Base-by-base conservation (phyloP, 129 eudicot species). In the Saposhnikovia divaricata region DNA sequence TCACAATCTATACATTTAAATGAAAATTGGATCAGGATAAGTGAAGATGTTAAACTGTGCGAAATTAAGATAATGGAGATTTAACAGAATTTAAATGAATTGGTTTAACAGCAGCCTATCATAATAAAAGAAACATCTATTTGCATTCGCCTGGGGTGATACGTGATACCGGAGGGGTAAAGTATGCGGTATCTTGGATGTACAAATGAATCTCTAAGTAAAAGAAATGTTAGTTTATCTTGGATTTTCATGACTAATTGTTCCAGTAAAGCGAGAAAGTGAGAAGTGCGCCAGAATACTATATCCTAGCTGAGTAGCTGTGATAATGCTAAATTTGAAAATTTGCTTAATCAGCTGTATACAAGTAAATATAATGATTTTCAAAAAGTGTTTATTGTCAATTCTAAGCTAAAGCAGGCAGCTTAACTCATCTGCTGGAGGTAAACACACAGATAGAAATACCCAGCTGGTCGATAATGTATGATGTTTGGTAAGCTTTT, bases 1-100 rank as follows among this genome's bases (percentile, higher is more conserved):
- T 95, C 42, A 92, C 94, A 83, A 95, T 88, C 99, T 90, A 73
- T 46, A 9, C 55, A 78, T 19, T 57, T 12, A 38, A 79, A 42
- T 9, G 18, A 8, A 21, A 80, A 28, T n/a, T 13, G 39, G 34
- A 72, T 39, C 19, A 43, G 15, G 27, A 71, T 39, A 14, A 40
- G 34, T 42, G n/a, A 72, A 37, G n/a, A 61, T 61, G 31, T 61
- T n/a, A n/a, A 59, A 61, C 5, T 61, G 19, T 48, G 18, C 4
- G 0, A 6, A 48, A 48, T 3, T 48, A 48, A 48, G 53, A 48
- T 3, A 48, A 14, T 48, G 53, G 53, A 48, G 13, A 48, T 48
- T 48, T 3, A 48, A 48, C 19, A 5, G 19, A 13, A 48, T 48
- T 48, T 4, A 48, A 48, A 14, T 48, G 19, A 48, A 3, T 48